Percentiles rank a stretch among this genome's conserved stretches.
phyloP scores from a whole-genome alignment of 345 rosid species.

The Laguncularia racemosa region DNA sequence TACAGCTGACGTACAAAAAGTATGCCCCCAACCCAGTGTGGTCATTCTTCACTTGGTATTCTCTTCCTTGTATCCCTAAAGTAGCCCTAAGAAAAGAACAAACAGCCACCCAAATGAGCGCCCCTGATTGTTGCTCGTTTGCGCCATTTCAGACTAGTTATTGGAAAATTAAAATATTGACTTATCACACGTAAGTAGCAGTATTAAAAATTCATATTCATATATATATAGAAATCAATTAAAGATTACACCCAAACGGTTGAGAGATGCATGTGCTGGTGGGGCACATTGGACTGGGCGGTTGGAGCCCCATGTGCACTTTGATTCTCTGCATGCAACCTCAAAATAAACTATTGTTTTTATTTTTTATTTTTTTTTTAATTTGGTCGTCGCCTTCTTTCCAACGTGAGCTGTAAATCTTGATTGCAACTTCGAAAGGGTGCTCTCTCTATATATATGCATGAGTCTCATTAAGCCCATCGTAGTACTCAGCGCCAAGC shows the following conservation, averaged over 20 bases:
- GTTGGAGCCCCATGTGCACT: constrained; percentile 60
- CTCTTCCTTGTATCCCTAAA: background rate
- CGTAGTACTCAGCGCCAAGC: too few species aligned
- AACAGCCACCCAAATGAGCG: constrained; percentile 11
- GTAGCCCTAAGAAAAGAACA: background rate
- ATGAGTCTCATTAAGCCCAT: too few species aligned
- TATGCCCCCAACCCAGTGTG: too few species aligned
- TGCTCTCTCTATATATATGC: too few species aligned
- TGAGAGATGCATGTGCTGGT: constrained; percentile 37
- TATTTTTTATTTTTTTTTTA: background rate
- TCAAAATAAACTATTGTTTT: constrained; percentile 3
- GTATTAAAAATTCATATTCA: too few species aligned
- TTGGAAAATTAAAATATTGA: constrained; percentile 3
- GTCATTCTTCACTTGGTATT: background rate
- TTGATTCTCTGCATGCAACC: constrained; percentile 20
- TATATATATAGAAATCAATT: too few species aligned
- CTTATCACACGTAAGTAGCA: background rate
- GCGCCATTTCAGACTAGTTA: background rate
- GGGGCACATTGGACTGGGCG: constrained; percentile 21
- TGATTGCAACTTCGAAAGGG: too few species aligned
- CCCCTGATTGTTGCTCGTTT: constrained; percentile 10
- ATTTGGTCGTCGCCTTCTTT: constrained; percentile 4
- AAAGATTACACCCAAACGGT: constrained; percentile 4
- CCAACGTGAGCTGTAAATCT: too few species aligned
- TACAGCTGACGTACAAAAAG: too few species aligned